Evolutionary conservation across 1,284 basidiomycete genomes (phyloP).

Genomic region (Heterobasidion occidentale): DNA sequence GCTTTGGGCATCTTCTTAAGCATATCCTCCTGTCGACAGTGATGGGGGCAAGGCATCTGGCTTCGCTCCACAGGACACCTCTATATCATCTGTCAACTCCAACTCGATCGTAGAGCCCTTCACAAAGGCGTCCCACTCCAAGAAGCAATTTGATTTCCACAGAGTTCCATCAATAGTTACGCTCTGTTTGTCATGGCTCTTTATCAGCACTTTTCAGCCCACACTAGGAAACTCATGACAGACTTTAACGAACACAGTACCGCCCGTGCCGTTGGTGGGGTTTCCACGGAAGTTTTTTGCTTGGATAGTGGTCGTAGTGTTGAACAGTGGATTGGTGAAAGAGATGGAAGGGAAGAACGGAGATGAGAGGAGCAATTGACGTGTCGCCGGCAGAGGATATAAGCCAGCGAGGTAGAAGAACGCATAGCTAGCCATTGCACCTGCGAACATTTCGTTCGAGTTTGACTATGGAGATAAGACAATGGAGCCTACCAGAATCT

Average conservation of each 20-base stretch:
- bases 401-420: conserved; percentile 8
- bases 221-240: neutral
- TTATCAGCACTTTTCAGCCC: neutral
- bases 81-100: conserved; percentile 44
- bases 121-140: conserved; percentile 53
- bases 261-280: conserved; percentile 39
- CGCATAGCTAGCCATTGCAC: conserved; percentile 65
- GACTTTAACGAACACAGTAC: conserved; percentile 51
- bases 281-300: conserved; percentile 28
- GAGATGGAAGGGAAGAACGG: conserved; percentile 5
- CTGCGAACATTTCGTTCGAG: conserved; percentile 16
- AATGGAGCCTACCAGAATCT: conserved; percentile 29
- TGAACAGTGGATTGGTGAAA: conserved; percentile 1
- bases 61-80: conserved; percentile 39
- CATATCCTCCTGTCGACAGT: conserved; percentile 47
- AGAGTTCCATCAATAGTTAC: conserved; percentile 45
- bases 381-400: conserved; percentile 1
- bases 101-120: conserved; percentile 38
- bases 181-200: conserved; percentile 25
- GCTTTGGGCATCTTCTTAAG: too few relatives aligned
- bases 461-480: conserved; percentile 1
- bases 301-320: neutral
- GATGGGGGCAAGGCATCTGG: conserved; percentile 45
- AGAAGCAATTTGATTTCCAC: conserved; percentile 53
- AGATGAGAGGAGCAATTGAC: conserved; percentile 1